Base-by-base conservation (phyloP, 1,284 basidiomycete species). In the Agaricales sp. region DNA sequence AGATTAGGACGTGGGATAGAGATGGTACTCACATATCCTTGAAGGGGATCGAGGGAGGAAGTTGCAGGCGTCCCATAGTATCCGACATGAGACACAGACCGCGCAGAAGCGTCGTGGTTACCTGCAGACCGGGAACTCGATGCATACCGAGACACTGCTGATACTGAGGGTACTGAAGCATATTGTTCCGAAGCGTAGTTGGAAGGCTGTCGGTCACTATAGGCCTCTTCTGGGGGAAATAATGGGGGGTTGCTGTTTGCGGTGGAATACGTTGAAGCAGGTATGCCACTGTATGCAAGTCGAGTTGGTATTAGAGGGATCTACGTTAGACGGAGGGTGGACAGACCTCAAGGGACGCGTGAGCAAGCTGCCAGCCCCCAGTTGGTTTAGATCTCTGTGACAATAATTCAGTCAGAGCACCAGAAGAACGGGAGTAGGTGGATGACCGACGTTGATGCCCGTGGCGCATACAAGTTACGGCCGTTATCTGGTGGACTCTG, bases 401-500 rank as follows among this genome's bases (percentile, higher is more conserved):
- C 4, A 22, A 23, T 11, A 52, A 16, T 21, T 24, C 3, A 16
- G n/a, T n/a, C n/a, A n/a, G n/a, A n/a, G n/a, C n/a, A n/a, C n/a
- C n/a, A n/a, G n/a, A n/a, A n/a, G n/a, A n/a, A n/a, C n/a, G n/a
- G n/a, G n/a, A n/a, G n/a, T n/a, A 35, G n/a, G 50, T 52, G 49
- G 51, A 52, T 18, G 18, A 22, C 14, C 43, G 21, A 4, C 50
- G 51, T n/a, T n/a, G n/a, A n/a, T n/a, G n/a, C n/a, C n/a, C n/a
- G n/a, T n/a, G n/a, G n/a, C n/a, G 51, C 23, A 39, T 16, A 55
- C 56, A 54, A 54, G 52, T 45, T 48, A 4, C 55, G 45, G 56
- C 50, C 67, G 67, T 44, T 74, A 46, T 47, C 21, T 43, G 47
- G n/a, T 43, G 45, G 23, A 35, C 48, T 43, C 38, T 48, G 6